Evolutionary conservation across 495 filamentous ascomycete species (phyloP).

Genomic region (Halenospora varia): DNA sequence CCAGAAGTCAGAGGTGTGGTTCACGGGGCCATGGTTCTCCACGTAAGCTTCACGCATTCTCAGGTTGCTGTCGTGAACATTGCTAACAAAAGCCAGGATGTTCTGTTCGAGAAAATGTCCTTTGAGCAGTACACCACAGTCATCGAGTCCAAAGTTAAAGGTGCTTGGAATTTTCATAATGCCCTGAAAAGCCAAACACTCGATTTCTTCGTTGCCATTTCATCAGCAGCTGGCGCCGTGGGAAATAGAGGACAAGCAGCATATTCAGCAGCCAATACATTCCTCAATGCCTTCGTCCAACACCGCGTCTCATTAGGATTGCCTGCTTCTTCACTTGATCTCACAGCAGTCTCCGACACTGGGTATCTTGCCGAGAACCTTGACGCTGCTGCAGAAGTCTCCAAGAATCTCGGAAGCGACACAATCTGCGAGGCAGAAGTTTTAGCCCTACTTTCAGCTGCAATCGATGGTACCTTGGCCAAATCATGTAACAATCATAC

Average conservation of each 20-base stretch:
- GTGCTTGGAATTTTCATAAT: conserved; percentile 55
- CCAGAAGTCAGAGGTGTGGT: conserved; percentile 50
- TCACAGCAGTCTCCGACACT: conserved; percentile 41
- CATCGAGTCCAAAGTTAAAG: conserved; percentile 51
- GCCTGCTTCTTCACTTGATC: conserved; percentile 47
- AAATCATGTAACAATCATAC: conserved; percentile 41
- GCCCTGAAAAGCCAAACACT: conserved; percentile 38
- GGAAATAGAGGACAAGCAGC: conserved; percentile 60
- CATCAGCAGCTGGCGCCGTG: conserved; percentile 55
- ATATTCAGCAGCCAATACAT: conserved; percentile 62
- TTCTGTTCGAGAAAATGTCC: conserved; percentile 48
- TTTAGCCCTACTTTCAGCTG: conserved; percentile 41
- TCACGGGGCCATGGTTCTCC: conserved; percentile 49
- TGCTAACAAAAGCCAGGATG: conserved; percentile 3
- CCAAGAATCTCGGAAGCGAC: conserved; percentile 43
- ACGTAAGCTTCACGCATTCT: too few species aligned
- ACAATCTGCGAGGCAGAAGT: conserved; percentile 50
- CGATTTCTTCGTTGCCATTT: conserved; percentile 66
- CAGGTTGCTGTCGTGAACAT: too few species aligned
- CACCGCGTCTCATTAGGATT: conserved; percentile 41
- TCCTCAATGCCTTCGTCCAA: conserved; percentile 50
- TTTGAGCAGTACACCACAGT: conserved; percentile 43
- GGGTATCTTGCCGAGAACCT: conserved; percentile 29
- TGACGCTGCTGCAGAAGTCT: conserved; percentile 42
- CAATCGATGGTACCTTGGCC: conserved; percentile 33